These are phyloP conservation scores for Fusarium equiseti DNA, from an alignment of 2,329 filamentous ascomycete genomes.

Conservation along the genomic window DNA sequence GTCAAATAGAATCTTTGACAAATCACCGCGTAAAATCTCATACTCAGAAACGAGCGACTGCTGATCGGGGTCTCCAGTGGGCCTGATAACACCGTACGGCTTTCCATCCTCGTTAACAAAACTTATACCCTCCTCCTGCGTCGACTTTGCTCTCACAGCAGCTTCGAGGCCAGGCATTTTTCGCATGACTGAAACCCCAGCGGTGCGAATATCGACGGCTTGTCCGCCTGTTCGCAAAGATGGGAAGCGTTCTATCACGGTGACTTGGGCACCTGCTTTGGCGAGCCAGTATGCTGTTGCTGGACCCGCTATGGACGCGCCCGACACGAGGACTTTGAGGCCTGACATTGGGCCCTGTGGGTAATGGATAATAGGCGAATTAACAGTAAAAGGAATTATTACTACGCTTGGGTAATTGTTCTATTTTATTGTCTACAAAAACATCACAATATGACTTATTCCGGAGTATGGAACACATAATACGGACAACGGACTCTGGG, in stretches of 20 bases:
- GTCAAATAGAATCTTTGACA: slow-evolving; percentile 16
- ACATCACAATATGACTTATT: not conserved
- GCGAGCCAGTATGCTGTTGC: slow-evolving; percentile 49
- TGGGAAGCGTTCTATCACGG: slow-evolving; percentile 56
- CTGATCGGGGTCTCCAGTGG: slow-evolving; percentile 19
- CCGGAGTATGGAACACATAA: slow-evolving; percentile 7
- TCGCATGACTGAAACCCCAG: slow-evolving; percentile 54
- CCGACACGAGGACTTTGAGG: slow-evolving; percentile 47
- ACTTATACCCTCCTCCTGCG: slow-evolving; percentile 21
- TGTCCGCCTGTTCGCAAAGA: slow-evolving; percentile 53
- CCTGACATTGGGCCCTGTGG: slow-evolving; percentile 24
- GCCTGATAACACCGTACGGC: slow-evolving; percentile 10
- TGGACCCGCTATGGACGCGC: slow-evolving; percentile 51
- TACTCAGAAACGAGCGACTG: slow-evolving; percentile 26
- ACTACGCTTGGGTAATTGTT: no score
- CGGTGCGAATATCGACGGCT: slow-evolving; percentile 54
- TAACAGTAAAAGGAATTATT: not conserved
- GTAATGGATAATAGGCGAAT: not conserved
- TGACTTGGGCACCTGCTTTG: slow-evolving; percentile 50
- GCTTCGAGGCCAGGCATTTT: slow-evolving; percentile 54
- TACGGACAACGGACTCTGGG: slow-evolving; percentile 18
- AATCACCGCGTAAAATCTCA: slow-evolving; percentile 20
- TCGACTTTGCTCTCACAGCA: slow-evolving; percentile 8
- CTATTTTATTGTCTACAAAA: not conserved
- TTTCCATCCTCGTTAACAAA: slow-evolving; percentile 11